phyloP scores from a whole-genome alignment of 176 grass and related monocot genomes.

The Echinochloa phyllopogon region DNA sequence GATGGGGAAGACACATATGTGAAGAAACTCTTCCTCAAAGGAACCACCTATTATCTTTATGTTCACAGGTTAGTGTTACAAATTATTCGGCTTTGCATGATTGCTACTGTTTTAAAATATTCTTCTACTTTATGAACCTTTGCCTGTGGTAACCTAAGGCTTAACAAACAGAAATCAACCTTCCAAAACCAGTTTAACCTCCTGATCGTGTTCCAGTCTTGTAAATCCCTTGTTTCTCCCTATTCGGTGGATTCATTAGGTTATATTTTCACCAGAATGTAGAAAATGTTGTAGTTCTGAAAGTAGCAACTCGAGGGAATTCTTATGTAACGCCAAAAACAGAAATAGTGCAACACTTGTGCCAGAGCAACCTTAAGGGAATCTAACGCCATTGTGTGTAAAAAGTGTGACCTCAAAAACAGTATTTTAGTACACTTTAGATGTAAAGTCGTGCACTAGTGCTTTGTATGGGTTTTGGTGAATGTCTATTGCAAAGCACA shows the following conservation, averaged over 20 bases:
- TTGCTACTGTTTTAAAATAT: not conserved
- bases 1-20: conserved; percentile 86
- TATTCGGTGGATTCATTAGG: not conserved
- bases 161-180: not conserved
- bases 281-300: not conserved
- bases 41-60: conserved; percentile 86
- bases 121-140: not conserved
- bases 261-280: not conserved
- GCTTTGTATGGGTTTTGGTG: not conserved
- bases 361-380: not conserved
- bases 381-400: not conserved
- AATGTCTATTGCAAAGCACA: not conserved
- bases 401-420: not conserved
- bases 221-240: not conserved
- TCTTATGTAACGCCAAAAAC: not conserved
- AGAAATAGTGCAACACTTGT: not conserved
- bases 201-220: not conserved
- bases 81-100: not conserved
- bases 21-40: conserved; percentile 91
- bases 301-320: not conserved
- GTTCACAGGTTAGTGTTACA: conserved; percentile 74
- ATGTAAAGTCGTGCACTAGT: not conserved
- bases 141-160: not conserved
- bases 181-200: not conserved
- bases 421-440: not conserved